These are phyloP conservation scores for Aspergillus calidoustus DNA, from an alignment of 2,329 filamentous ascomycete genomes.

Conservation along the genomic window DNA sequence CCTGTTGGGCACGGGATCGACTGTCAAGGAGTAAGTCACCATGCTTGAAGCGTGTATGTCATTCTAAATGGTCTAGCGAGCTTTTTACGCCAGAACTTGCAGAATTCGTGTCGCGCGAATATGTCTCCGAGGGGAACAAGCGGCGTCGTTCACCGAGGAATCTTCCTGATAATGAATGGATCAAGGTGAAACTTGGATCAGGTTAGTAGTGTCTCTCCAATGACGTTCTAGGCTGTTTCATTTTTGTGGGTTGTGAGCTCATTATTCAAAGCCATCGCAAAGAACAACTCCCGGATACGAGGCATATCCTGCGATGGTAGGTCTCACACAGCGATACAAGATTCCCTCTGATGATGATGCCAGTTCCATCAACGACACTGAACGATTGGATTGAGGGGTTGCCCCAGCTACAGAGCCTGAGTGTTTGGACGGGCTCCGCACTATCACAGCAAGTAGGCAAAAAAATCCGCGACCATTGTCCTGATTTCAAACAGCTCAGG, in stretches of 20 bases:
- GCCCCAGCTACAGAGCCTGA: constrained; percentile 61
- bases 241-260: constrained; percentile 3
- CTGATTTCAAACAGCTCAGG: constrained; percentile 63
- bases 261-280: constrained; percentile 47
- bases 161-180: constrained; percentile 40
- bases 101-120: constrained; percentile 25
- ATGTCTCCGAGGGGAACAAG: constrained; percentile 26
- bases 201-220: constrained; percentile 34
- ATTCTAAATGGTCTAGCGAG: constrained; percentile 37
- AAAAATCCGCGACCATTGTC: constrained; percentile 63
- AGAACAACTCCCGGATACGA: constrained; percentile 59
- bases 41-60: not conserved
- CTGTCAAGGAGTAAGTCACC: constrained; percentile 57
- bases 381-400: constrained; percentile 64
- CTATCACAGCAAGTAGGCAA: constrained; percentile 60
- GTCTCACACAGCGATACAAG: constrained; percentile 15
- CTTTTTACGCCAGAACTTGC: constrained; percentile 57
- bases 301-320: constrained; percentile 60
- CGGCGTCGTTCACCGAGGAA: constrained; percentile 27
- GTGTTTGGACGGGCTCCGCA: constrained; percentile 64
- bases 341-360: constrained; percentile 6
- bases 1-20: constrained; percentile 64
- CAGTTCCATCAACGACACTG: constrained; percentile 58
- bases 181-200: constrained; percentile 55
- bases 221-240: not conserved